phyloP scores from a whole-genome alignment of 352 stramenopile species.

The Phytophthora foliorum region DNA sequence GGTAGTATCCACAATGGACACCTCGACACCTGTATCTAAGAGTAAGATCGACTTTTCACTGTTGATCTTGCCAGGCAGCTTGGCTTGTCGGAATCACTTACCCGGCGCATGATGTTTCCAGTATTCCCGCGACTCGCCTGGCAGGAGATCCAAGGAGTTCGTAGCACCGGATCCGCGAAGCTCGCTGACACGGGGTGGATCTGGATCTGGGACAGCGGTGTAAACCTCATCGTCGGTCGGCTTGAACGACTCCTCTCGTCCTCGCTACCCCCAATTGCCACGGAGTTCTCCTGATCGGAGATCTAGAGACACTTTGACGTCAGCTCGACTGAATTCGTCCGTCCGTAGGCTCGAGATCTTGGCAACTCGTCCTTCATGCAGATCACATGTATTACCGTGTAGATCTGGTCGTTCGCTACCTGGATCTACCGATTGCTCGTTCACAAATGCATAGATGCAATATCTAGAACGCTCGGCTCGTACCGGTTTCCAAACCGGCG shows the following conservation, averaged over 20 bases:
- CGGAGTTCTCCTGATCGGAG: conserved; percentile 1
- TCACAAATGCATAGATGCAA: conserved; percentile 17
- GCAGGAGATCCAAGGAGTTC: no score
- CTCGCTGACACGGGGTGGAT: background rate
- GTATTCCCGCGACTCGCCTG: background rate
- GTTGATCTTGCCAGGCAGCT: conserved; percentile 20
- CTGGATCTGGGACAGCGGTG: background rate
- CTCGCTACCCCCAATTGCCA: conserved; percentile 27
- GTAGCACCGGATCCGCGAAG: background rate
- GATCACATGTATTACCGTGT: background rate
- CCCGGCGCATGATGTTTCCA: conserved; percentile 7
- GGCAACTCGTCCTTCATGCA: no score
- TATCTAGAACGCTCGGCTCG: no score
- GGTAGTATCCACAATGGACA: no score
- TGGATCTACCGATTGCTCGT: background rate
- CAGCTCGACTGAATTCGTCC: no score
- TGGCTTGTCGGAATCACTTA: conserved; percentile 35
- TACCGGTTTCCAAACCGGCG: no score
- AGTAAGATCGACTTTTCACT: no score
- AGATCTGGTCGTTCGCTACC: background rate
- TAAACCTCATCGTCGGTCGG: background rate
- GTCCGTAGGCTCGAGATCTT: no score
- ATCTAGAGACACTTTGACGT: no score
- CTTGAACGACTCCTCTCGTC: background rate
- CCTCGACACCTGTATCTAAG: no score